Conservation (phyloP, 1,284 basidiomycete genomes). For the Microbotryum violaceum region DNA sequence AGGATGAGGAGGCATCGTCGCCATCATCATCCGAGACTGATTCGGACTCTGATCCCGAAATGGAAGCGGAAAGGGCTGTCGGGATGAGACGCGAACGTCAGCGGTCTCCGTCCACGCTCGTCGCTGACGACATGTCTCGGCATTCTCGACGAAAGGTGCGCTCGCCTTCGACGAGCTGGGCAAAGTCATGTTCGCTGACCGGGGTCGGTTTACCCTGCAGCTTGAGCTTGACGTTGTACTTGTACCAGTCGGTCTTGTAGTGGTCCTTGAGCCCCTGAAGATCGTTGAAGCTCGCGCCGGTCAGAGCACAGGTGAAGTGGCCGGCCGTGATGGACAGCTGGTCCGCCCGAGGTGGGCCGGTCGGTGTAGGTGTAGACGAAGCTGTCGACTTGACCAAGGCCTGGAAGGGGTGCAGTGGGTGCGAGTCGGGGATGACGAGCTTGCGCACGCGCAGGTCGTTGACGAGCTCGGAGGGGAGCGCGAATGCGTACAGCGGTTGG, state of each 20-base stretch:
- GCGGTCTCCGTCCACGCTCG: neutral
- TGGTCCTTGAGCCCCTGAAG: slow-evolving; percentile 78
- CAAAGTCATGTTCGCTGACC: slow-evolving; percentile 63
- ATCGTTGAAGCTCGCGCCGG: slow-evolving; percentile 57
- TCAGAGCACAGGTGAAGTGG: slow-evolving; percentile 29
- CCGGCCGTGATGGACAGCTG: slow-evolving; percentile 1
- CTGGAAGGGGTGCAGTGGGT: slow-evolving; percentile 21
- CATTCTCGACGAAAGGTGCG: neutral
- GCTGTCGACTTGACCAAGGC: neutral
- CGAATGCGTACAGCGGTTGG: slow-evolving; percentile 37
- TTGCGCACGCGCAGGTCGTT: slow-evolving; percentile 35
- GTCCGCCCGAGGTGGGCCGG: slow-evolving; percentile 2
- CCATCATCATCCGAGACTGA: slow-evolving; percentile 50
- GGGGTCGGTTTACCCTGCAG: slow-evolving; percentile 51
- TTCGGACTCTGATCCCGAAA: slow-evolving; percentile 77
- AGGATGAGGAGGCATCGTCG: slow-evolving; percentile 32
- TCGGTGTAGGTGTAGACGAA: neutral
- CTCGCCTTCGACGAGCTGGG: slow-evolving; percentile 68
- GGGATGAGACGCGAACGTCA: neutral
- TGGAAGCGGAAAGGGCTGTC: slow-evolving; percentile 71
- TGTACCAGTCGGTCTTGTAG: slow-evolving; percentile 94
- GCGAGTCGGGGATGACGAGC: slow-evolving; percentile 23
- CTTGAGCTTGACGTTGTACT: slow-evolving; percentile 86
- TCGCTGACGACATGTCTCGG: neutral
- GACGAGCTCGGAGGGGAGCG: slow-evolving; percentile 37